Base-by-base conservation (phyloP, 192 early-diverging fungal species). In the Pilobolus umbonatus region DNA sequence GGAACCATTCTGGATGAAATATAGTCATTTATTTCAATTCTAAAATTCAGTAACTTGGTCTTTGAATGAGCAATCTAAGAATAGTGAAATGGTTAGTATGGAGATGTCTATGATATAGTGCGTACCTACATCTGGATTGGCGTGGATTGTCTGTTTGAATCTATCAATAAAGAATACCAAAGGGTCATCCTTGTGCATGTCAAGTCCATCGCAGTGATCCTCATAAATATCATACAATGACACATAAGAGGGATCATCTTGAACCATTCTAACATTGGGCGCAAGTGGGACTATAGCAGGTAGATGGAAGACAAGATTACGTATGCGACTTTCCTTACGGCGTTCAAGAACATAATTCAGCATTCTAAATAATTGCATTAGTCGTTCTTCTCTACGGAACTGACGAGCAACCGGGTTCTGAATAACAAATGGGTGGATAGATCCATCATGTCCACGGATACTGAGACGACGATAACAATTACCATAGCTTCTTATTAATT, bases 201-300 rank as follows among this genome's bases (percentile, higher is more conserved):
- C 82, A 44, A 71, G 71, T 42, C 69, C 74, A 42, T 80, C 77
- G 49, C 94, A 96, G 57, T 97, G 83, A 25, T 87, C 79, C 66
- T 96, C 95, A 68, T 89, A 99, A 30, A 99, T 87, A 44, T 96
- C 92, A 59, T 98, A 91, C n/a, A 99, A 68, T 3, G 91, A 88
- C 24, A 82, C 80, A 55, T 95, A 88, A 17, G 89, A 88, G 1
- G 92, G 84, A 68, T 96, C 93, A 68, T 98, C 94, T 69, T 93
- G 83, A 2, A 99, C 86, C 17, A 99, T 80, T 7, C 98, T 88
- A 26, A 96, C 84, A 60, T 94, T 87, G 5, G 91, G 93, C 0
- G 95, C 87, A 12, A 99, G 72, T 7, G 96, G 93, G 0, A 99
- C 86, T 44, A 99, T 93, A 39, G 88, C 79, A 15, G 98, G 98